A percentile compares a stretch with the other conserved stretches of the same genome.
phyloP scores from a whole-genome alignment of 2,329 filamentous ascomycete genomes.

The Fusarium mundagurra region DNA sequence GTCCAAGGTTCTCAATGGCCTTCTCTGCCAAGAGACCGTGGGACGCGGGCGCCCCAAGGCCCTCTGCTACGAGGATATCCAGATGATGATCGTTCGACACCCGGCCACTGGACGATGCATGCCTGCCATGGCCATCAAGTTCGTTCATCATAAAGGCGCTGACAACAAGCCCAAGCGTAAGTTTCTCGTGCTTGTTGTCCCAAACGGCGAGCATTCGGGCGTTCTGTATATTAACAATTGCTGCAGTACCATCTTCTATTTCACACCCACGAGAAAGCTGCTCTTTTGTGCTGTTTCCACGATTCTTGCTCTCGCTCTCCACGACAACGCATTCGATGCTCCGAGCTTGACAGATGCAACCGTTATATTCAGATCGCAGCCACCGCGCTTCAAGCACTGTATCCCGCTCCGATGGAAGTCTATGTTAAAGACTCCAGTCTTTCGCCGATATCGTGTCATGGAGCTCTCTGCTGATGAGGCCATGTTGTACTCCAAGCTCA shows the following conservation, averaged over 20 bases:
- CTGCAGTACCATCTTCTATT: conserved; percentile 37
- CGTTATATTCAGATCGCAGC: not conserved
- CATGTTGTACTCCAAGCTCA: conserved; percentile 42
- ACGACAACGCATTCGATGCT: conserved; percentile 39
- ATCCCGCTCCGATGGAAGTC: conserved; percentile 39
- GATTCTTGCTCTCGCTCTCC: conserved; percentile 41
- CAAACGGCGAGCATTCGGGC: not conserved
- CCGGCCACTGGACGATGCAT: conserved; percentile 31
- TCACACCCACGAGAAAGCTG: conserved; percentile 39
- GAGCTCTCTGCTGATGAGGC: conserved; percentile 22
- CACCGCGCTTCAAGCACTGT: not conserved
- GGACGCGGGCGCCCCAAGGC: conserved; percentile 39
- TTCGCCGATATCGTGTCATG: conserved; percentile 23
- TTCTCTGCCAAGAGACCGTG: conserved; percentile 36
- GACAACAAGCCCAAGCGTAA: conserved; percentile 15
- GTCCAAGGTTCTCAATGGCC: conserved; percentile 33
- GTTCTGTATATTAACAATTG: not conserved
- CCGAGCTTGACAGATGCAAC: conserved; percentile 20
- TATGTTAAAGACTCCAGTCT: conserved; percentile 42
- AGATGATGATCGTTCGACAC: conserved; percentile 44
- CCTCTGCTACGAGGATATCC: conserved; percentile 46
- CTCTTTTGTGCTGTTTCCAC: conserved; percentile 41
- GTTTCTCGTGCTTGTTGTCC: not conserved
- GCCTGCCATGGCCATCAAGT: conserved; percentile 45
- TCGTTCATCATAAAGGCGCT: conserved; percentile 44